A percentile compares a stretch with the other conserved stretches of the same genome.
These are phyloP conservation scores for Hyaloscypha bicolor DNA, from an alignment of 495 filamentous ascomycete species.

Conservation along the genomic window DNA sequence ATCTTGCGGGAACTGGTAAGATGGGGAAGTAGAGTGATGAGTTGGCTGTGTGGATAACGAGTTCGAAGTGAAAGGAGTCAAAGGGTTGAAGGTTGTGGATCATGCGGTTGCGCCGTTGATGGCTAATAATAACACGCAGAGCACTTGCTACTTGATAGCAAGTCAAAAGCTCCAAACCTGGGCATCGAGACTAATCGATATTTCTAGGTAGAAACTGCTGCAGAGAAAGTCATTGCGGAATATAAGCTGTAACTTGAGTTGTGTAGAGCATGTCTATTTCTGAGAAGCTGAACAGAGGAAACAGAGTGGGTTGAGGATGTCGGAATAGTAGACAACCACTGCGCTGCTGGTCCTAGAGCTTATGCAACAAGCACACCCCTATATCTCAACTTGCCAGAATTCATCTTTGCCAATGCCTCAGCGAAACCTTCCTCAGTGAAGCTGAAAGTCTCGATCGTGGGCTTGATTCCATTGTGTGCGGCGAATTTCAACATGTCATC, in stretches of 20 bases:
- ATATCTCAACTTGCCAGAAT: conserved; percentile 25
- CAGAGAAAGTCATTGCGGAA: too few relatives aligned
- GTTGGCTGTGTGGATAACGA: conserved; percentile 45
- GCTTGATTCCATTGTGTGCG: conserved; percentile 21
- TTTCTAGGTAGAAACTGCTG: too few relatives aligned
- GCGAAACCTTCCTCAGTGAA: conserved; percentile 24
- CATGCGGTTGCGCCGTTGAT: conserved; percentile 53
- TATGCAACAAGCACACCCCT: conserved; percentile 26
- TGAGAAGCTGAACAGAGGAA: too few relatives aligned
- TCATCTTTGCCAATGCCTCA: conserved; percentile 24
- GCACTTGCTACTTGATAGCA: too few relatives aligned
- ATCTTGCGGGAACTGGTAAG: too few relatives aligned
- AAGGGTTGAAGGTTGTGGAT: conserved; percentile 45
- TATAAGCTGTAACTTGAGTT: too few relatives aligned
- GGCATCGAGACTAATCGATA: too few relatives aligned
- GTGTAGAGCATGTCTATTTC: too few relatives aligned
- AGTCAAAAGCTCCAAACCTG: too few relatives aligned
- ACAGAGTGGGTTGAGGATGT: too few relatives aligned
- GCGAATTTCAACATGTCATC: conserved; percentile 28
- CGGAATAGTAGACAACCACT: too few relatives aligned
- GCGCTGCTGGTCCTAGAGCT: background rate
- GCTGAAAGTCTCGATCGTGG: conserved; percentile 20
- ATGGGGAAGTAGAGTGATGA: too few relatives aligned
- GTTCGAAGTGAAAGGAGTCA: conserved; percentile 54
- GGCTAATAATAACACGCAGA: conserved; percentile 7